Base-by-base conservation (phyloP, 1,139 yeast species). In the Scheffersomyces quercinus region DNA sequence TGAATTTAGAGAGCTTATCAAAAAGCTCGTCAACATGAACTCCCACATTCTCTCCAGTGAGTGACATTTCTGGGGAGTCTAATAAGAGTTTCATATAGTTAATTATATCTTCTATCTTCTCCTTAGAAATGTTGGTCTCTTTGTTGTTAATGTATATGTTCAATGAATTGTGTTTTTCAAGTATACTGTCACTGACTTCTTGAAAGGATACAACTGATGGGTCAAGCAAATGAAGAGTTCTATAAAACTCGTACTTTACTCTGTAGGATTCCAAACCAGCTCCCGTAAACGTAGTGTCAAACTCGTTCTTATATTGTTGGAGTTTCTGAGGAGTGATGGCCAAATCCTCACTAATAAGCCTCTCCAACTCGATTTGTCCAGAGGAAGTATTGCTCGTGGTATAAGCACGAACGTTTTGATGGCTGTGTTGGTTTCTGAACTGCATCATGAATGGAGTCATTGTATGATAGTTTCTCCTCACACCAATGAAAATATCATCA, bases 401-500 rank as follows among this genome's bases (percentile, higher is more conserved):
- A 36, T 30, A 35, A 4, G 20, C 14, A 31, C 37, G 28, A 14
- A 4, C 11, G 5, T 20, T 13, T 13, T 4, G 46, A 46, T 24
- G 11, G 28, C 46, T 42, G 10, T 38, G 30, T 29, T 46, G 29
- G 12, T 11, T 16, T n/a, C 36, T 39, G 16, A 30, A 14, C 2
- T 31, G 41, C 11, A 38, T 29, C 30, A 37, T 29, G 35, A 51
- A 51, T 12, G 58, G 54, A 3, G 68, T 47, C 36, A 49, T 41
- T 13, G 73, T 69, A 29, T 79, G 79, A 47, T 69, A 75, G 32
- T 54, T 54, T 42, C 77, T 62, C 47, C 77, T 62, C 26, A 78
- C 62, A 1, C 83, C 83, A 33, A 67, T 60, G 51, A 80, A 80
- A 16, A 80, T 70, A 48, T 73, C 71, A 53, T 79, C 83, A 12